Percentiles rank a stretch among this genome's conserved stretches.
Conservation (phyloP, 495 filamentous ascomycete genomes). For the Penicillium turbatum region DNA sequence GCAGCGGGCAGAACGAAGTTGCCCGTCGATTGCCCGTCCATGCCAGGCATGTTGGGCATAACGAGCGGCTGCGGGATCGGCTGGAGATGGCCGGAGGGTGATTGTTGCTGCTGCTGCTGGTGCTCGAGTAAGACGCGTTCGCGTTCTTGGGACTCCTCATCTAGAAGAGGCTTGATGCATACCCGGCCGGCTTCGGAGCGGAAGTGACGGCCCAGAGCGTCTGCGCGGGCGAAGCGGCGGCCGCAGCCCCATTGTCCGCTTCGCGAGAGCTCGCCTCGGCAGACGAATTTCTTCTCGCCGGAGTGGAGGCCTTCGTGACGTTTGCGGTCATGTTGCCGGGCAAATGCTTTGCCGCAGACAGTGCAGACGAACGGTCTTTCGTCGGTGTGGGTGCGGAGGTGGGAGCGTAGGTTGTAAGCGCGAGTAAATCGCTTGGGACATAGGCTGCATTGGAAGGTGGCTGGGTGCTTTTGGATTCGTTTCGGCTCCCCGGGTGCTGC, state of each 20-base stretch:
- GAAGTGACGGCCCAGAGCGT: conserved; percentile 96
- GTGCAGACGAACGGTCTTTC: conserved; percentile 93
- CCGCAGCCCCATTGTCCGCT: conserved; percentile 87
- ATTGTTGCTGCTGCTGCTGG: conserved; percentile 42
- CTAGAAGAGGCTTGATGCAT: conserved; percentile 91
- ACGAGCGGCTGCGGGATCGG: conserved; percentile 42
- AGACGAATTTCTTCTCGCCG: conserved; percentile 96
- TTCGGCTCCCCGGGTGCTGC: conserved; percentile 57
- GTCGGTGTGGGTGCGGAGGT: conserved; percentile 87
- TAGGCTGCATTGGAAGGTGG: conserved; percentile 80
- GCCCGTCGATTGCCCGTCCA: conserved; percentile 41
- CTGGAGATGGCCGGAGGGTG: conserved; percentile 34
- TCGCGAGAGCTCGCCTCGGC: conserved; percentile 81
- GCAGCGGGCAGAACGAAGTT: conserved; percentile 78
- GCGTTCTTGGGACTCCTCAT: conserved; percentile 80
- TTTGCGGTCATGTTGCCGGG: conserved; percentile 89
- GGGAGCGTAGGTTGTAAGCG: conserved; percentile 87
- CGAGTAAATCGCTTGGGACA: conserved; percentile 87
- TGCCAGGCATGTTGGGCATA: conserved; percentile 36
- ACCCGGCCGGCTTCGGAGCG: conserved; percentile 90
- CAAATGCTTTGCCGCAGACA: conserved; percentile 94
- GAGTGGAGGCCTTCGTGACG: conserved; percentile 87
- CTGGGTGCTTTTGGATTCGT: conserved; percentile 91
- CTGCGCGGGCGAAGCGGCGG: conserved; percentile 88
- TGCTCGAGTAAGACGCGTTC: conserved; percentile 64